A percentile compares a stretch with the other conserved stretches of the same genome.
Conservation (phyloP, 176 grass and related monocot genomes). For the Musa troglodytarum region DNA sequence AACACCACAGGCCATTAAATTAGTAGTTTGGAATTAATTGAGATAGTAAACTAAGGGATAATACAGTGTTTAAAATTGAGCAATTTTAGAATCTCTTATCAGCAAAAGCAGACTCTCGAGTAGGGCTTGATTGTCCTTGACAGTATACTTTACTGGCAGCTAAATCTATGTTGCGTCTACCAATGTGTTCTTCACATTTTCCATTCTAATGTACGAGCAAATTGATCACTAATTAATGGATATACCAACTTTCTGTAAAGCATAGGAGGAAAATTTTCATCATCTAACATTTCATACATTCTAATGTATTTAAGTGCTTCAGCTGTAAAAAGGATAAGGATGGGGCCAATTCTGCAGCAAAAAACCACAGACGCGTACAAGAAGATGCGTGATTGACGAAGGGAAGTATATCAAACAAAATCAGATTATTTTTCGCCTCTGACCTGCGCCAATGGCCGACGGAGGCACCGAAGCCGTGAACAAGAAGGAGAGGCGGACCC, state of each 20-base stretch:
- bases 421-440: neutral
- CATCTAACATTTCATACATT: no score
- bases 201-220: neutral
- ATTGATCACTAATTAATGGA: neutral
- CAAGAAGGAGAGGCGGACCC: constrained; percentile 66
- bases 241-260: neutral
- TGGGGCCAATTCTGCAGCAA: neutral
- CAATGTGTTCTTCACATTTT: neutral
- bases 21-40: neutral
- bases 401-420: neutral
- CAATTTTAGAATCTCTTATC: neutral
- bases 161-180: neutral
- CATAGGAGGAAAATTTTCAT: no score
- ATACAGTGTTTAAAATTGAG: neutral
- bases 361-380: neutral
- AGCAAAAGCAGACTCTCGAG: neutral
- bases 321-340: no score
- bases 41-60: neutral
- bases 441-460: constrained; percentile 87
- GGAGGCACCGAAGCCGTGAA: constrained; percentile 94
- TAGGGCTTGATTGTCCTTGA: no score
- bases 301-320: no score
- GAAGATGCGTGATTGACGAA: neutral
- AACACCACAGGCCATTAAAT: neutral
- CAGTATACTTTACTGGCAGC: neutral